These are phyloP conservation scores for Aspergillus tubingensis DNA, from an alignment of 2,329 filamentous ascomycete genomes.

Conservation along the genomic window DNA sequence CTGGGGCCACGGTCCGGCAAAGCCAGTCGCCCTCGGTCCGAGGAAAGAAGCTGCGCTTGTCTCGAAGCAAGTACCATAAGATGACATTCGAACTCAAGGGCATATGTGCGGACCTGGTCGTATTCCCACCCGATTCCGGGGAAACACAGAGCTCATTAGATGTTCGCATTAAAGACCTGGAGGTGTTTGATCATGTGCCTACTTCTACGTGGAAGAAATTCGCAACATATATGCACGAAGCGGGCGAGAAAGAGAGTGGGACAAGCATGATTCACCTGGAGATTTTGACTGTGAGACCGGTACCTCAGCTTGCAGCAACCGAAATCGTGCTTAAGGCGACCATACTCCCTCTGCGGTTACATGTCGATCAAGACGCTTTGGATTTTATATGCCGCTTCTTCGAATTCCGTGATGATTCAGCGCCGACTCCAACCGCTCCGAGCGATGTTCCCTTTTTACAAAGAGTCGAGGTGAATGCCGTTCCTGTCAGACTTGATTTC, in stretches of 20 bases:
- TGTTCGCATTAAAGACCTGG: conserved; percentile 76
- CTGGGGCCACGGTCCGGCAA: conserved; percentile 40
- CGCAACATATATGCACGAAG: conserved; percentile 86
- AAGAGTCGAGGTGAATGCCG: conserved; percentile 79
- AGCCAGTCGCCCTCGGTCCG: conserved; percentile 39
- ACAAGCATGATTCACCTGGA: conserved; percentile 90
- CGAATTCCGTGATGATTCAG: conserved; percentile 84
- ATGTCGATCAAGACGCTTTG: conserved; percentile 95
- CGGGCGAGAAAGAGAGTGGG: conserved; percentile 80
- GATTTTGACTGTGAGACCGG: conserved; percentile 81
- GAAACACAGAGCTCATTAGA: conserved; percentile 89
- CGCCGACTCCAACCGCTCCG: conserved; percentile 55
- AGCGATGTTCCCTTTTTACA: conserved; percentile 85
- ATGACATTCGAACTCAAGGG: conserved; percentile 92
- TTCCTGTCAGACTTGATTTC: conserved; percentile 88
- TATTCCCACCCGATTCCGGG: conserved; percentile 72
- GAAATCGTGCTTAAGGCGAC: conserved; percentile 81
- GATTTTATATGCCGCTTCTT: conserved; percentile 98
- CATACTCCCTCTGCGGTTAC: conserved; percentile 80
- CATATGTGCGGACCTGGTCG: conserved; percentile 76
- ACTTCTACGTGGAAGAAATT: conserved; percentile 99
- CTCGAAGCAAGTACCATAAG: conserved; percentile 87
- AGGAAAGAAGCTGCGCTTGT: conserved; percentile 68
- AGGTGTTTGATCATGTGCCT: conserved; percentile 90
- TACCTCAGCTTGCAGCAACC: conserved; percentile 79